phyloP scores from a whole-genome alignment of 2,329 filamentous ascomycete genomes.

The Pseudopithomyces chartarum region DNA sequence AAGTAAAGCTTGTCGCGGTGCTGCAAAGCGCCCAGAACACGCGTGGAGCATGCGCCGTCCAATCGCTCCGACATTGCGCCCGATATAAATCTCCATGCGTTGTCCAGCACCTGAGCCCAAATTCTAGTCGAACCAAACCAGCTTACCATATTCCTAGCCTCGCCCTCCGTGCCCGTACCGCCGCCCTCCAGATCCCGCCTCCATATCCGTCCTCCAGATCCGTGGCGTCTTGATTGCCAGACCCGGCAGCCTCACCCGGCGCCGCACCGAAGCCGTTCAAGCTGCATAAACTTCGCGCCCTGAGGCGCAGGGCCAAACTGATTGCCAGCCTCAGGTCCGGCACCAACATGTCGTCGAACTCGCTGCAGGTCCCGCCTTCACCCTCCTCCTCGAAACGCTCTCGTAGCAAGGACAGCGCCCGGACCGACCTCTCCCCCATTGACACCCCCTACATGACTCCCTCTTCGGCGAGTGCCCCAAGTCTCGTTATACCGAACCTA shows the following conservation, averaged over 20 bases:
- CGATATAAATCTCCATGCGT: background rate
- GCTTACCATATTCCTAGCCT: slow-evolving; percentile 1
- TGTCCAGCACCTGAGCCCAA: background rate
- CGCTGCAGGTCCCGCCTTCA: slow-evolving; percentile 37
- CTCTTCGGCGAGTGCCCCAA: slow-evolving; percentile 38
- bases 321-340: slow-evolving; percentile 34
- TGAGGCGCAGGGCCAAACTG: slow-evolving; percentile 47
- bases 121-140: background rate
- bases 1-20: background rate
- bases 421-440: slow-evolving; percentile 28
- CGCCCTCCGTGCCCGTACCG: slow-evolving; percentile 3
- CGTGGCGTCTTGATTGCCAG: slow-evolving; percentile 21
- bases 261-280: slow-evolving; percentile 31
- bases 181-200: slow-evolving; percentile 14
- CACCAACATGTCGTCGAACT: slow-evolving; percentile 25
- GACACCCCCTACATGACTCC: slow-evolving; percentile 32
- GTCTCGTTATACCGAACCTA: slow-evolving; percentile 31
- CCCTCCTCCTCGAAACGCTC: slow-evolving; percentile 47
- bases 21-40: background rate
- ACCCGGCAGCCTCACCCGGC: slow-evolving; percentile 14
- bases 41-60: background rate
- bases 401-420: slow-evolving; percentile 43
- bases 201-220: slow-evolving; percentile 24
- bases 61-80: background rate
- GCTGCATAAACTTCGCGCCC: slow-evolving; percentile 47